These are phyloP conservation scores for Cladosporium halotolerans DNA, from an alignment of 2,329 filamentous ascomycete species.

Conservation along the genomic window DNA sequence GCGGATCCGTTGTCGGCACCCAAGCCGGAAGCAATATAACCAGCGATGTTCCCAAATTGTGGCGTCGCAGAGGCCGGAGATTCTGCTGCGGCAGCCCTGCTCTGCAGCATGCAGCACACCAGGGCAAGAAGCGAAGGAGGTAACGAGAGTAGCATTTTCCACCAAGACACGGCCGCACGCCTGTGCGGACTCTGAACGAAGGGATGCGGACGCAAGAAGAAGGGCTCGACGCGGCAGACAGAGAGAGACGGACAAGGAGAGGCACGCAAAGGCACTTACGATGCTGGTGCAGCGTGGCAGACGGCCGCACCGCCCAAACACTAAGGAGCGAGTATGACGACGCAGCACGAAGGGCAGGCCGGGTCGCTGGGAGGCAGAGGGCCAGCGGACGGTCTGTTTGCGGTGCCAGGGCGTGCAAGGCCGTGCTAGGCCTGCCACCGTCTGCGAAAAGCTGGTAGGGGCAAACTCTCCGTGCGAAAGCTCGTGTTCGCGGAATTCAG, in stretches of 20 bases:
- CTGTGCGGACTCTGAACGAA: background rate
- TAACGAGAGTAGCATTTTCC: slow-evolving; percentile 6
- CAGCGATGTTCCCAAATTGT: background rate
- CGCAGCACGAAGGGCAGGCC: background rate
- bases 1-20: background rate
- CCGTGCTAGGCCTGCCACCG: background rate
- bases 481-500: background rate
- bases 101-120: slow-evolving; percentile 1
- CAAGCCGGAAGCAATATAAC: slow-evolving; percentile 9
- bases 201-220: background rate
- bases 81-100: background rate
- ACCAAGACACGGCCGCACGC: background rate
- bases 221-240: background rate
- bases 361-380: background rate
- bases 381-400: slow-evolving; percentile 5
- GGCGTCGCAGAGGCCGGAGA: background rate
- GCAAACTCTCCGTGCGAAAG: background rate
- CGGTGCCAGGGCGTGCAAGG: background rate
- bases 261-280: slow-evolving; percentile 4
- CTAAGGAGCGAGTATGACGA: slow-evolving; percentile 3
- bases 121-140: slow-evolving; percentile 8
- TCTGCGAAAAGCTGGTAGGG: background rate
- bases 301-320: background rate
- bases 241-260: background rate
- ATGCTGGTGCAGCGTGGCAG: background rate